Conservation (phyloP, 2,329 filamentous ascomycete species). For the Coniella vitis region DNA sequence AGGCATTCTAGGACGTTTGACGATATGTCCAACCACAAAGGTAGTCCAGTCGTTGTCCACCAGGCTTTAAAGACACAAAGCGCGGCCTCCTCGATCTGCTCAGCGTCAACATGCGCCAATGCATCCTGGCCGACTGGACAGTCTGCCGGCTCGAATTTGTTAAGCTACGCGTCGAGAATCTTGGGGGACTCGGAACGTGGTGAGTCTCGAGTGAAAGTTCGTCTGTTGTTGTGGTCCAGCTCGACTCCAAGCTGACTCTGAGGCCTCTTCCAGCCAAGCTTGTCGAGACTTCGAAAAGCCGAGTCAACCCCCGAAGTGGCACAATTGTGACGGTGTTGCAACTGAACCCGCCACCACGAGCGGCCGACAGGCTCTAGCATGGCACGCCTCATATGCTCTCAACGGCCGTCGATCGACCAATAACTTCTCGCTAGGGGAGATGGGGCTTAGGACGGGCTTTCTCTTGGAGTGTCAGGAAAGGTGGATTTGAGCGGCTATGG, state of each 20-base stretch:
- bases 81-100: constrained; percentile 7
- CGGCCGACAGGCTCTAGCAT: not conserved
- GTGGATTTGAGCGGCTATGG: too few species aligned
- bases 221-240: too few species aligned
- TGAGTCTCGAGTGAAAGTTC: too few species aligned
- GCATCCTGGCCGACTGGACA: too few species aligned
- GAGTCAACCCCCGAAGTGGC: constrained; percentile 9
- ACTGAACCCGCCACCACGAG: not conserved
- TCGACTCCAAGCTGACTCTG: not conserved
- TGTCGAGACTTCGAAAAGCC: not conserved
- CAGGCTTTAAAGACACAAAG: not conserved
- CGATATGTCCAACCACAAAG: not conserved
- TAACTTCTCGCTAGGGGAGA: too few species aligned
- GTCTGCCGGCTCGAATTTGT: too few species aligned
- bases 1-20: not conserved
- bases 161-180: too few species aligned
- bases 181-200: too few species aligned
- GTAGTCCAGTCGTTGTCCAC: not conserved
- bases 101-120: constrained; percentile 5
- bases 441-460: too few species aligned
- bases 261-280: not conserved
- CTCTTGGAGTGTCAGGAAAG: too few species aligned
- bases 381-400: too few species aligned
- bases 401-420: too few species aligned
- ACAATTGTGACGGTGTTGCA: constrained; percentile 13